Percentiles rank a stretch among this genome's conserved stretches.
Evolutionary conservation across 768 basidiomycete species (phyloP).

Genomic region (Russula compacta): DNA sequence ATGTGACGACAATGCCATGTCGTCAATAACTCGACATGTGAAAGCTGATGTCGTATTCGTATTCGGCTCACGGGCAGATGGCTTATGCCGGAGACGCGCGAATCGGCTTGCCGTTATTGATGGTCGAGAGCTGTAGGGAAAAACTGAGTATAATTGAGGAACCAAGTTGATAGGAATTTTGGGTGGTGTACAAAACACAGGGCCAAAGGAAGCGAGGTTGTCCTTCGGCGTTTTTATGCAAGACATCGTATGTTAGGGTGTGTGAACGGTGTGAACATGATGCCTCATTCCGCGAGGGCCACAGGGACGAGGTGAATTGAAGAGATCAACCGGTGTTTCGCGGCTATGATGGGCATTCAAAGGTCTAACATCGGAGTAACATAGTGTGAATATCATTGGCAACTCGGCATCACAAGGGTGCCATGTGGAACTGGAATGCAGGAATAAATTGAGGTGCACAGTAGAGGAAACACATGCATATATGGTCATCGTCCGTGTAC

Average conservation of each 20-base stretch:
- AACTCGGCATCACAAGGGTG: background rate
- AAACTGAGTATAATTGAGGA: slow-evolving; percentile 1
- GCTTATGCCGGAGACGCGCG: background rate
- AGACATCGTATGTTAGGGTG: too few species aligned
- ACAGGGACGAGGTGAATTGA: background rate
- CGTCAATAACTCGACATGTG: background rate
- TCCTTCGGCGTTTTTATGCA: background rate
- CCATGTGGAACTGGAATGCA: background rate
- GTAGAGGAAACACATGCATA: background rate
- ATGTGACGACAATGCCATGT: background rate
- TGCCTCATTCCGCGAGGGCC: background rate
- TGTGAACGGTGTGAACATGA: background rate
- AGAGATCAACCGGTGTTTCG: background rate
- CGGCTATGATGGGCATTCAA: background rate
- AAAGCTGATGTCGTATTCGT: background rate
- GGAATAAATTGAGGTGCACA: background rate
- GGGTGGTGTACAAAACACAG: background rate
- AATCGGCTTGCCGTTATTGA: background rate
- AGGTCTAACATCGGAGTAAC: background rate
- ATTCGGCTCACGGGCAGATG: background rate
- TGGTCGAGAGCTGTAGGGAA: background rate
- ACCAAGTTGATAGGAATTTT: background rate
- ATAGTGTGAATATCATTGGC: background rate
- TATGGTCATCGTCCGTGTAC: background rate
- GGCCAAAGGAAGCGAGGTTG: background rate